Evolutionary conservation across 169 alveolate species (phyloP).

Genomic region (Babesia bigemina): DNA sequence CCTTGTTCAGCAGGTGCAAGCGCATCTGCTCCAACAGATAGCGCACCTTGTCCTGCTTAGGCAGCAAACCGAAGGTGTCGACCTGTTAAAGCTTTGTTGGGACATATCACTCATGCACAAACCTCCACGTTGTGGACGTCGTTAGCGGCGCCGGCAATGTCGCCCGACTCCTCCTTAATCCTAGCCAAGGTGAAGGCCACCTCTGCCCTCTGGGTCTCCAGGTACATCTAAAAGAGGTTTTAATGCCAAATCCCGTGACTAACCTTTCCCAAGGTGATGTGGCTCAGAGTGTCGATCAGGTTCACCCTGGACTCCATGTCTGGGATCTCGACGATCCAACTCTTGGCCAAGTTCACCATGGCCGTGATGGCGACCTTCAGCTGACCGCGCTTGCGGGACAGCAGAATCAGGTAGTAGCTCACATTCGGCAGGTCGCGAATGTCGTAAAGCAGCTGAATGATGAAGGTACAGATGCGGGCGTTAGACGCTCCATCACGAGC

Average conservation of each 20-base stretch:
- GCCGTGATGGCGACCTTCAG: slow-evolving; percentile 70
- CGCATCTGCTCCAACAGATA: slow-evolving; percentile 80
- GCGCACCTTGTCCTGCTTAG: slow-evolving; percentile 69
- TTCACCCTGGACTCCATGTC: slow-evolving; percentile 61
- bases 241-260: neutral
- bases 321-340: slow-evolving; percentile 63
- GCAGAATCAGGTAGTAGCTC: slow-evolving; percentile 67
- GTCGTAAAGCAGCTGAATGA: slow-evolving; percentile 63
- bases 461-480: slow-evolving; percentile 65
- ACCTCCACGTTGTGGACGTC: slow-evolving; percentile 72
- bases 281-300: slow-evolving; percentile 65
- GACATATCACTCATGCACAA: neutral
- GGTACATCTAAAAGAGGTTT: slow-evolving; percentile 49
- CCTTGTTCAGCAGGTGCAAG: slow-evolving; percentile 69
- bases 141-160: slow-evolving; percentile 72
- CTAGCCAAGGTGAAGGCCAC: slow-evolving; percentile 64
- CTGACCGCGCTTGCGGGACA: slow-evolving; percentile 74
- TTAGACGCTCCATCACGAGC: slow-evolving; percentile 77
- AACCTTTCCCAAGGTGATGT: slow-evolving; percentile 74
- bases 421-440: slow-evolving; percentile 64
- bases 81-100: slow-evolving; percentile 33
- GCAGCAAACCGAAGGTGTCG: slow-evolving; percentile 74
- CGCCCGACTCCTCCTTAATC: slow-evolving; percentile 73
- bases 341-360: slow-evolving; percentile 66
- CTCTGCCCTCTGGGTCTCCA: slow-evolving; percentile 77